Evolutionary conservation across 2,329 filamentous ascomycete species (phyloP), one percentile per base, ranked within the genome.

Genomic region (Colletotrichum destructivum): DNA sequence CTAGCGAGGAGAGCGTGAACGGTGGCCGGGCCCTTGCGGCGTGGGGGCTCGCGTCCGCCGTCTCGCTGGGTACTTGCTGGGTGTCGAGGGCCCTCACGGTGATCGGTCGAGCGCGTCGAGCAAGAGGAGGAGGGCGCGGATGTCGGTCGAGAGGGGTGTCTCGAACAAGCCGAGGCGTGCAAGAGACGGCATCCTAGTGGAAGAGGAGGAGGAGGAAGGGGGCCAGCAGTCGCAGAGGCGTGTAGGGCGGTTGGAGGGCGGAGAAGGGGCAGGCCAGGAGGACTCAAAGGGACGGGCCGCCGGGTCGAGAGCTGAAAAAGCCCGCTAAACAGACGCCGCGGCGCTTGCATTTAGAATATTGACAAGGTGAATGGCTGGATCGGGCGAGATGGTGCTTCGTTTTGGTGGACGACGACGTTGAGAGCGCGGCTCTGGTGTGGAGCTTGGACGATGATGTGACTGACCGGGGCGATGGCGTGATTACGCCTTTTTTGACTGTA

Each of bases 401-500:
- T 38, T 62, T 64, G 65, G 62, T 26, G 54, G 60, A 64, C 46
- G 69, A 72, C 46, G 65, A 72, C 59, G 69, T 69, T 66, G 66
- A 72, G 46, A 40, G 69, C 65, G 69, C 69, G 69, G 69, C 69
- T 72, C 59, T 72, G 65, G 69, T 72, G 69, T 64, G 69, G 69
- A 72, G 69, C 69, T 72, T 64, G 69, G 69, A 72, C 69, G 60
- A 60, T 69, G 65, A 72, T 38, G 69, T 64, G 69, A 69, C 46
- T 44, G 69, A 69, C 69, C 62, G 62, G 69, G 69, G 69, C 69
- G 66, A 72, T 72, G 69, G 69, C 69, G 69, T 72, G 69, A 69
- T 72, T 64, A 66, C 60, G 60, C 56, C 66, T 54, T 40, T 46
- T 46, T 21, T 61, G 47, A 26, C n/a, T 31, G 21, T 49, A 40